Percentiles rank a stretch among this genome's conserved stretches.
Evolutionary conservation across 2,329 filamentous ascomycete genomes (phyloP).

Genomic region (Hypocreales sp.): DNA sequence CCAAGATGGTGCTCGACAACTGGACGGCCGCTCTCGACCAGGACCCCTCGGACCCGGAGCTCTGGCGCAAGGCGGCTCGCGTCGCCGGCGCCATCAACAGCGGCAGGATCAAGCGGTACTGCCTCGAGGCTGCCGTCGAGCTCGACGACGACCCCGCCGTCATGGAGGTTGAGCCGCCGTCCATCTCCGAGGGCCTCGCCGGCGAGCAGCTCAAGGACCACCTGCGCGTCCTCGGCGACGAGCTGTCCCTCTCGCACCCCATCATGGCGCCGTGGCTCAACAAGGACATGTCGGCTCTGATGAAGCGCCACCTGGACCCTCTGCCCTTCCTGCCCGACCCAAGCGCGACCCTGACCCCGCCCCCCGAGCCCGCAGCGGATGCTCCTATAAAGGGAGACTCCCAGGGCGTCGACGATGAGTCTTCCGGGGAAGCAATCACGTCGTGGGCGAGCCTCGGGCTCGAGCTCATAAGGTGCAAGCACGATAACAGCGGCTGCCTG

Average conservation of each 20-base stretch:
- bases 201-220: slow-evolving; percentile 45
- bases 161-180: slow-evolving; percentile 45
- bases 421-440: slow-evolving; percentile 4
- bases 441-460: slow-evolving; percentile 19
- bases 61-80: slow-evolving; percentile 45
- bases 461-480: slow-evolving; percentile 16
- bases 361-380: too few relatives aligned
- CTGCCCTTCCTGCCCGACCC: slow-evolving; percentile 46
- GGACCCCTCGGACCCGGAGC: slow-evolving; percentile 51
- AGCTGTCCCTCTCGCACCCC: slow-evolving; percentile 43
- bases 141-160: slow-evolving; percentile 50
- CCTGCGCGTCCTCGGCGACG: slow-evolving; percentile 36
- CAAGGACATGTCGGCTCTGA: slow-evolving; percentile 30
- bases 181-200: slow-evolving; percentile 46
- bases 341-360: slow-evolving; percentile 21
- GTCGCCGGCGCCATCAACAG: slow-evolving; percentile 44
- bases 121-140: slow-evolving; percentile 50
- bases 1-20: slow-evolving; percentile 34
- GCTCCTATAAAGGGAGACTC: slow-evolving; percentile 3
- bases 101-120: slow-evolving; percentile 41
- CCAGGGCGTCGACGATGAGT: neutral
- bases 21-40: slow-evolving; percentile 45
- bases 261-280: slow-evolving; percentile 41
- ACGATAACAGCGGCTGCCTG: slow-evolving; percentile 13
- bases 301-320: slow-evolving; percentile 42